A percentile compares a stretch with the other conserved stretches of the same genome.
Conservation (phyloP, 106 monocot genomes). For the Phalaenopsis aphrodite region DNA sequence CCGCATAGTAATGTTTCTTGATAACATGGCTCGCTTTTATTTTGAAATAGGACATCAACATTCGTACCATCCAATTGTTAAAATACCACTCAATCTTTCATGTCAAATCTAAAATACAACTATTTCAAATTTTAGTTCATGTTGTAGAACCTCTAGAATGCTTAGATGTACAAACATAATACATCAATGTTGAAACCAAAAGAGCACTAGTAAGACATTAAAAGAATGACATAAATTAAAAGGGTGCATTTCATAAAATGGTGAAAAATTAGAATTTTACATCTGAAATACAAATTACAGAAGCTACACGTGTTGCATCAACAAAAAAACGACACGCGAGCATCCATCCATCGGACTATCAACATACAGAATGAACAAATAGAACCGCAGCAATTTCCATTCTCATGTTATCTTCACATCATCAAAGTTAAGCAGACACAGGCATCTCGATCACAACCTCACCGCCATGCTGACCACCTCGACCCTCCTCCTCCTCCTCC, state of each 20-base stretch:
- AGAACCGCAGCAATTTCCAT: neutral
- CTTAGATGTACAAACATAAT: no score
- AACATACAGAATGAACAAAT: neutral
- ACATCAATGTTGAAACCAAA: no score
- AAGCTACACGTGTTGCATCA: neutral
- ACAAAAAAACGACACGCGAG: neutral
- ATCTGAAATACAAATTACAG: neutral
- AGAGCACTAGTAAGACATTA: no score
- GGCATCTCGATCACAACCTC: slow-evolving; percentile 66
- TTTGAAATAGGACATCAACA: no score
- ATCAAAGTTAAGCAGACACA: slow-evolving; percentile 38
- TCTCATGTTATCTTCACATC: neutral
- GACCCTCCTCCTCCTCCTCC: slow-evolving; percentile 43
- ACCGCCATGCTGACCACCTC: slow-evolving; percentile 19
- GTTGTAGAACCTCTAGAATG: no score
- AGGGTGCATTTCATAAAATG: neutral
- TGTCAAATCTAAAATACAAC: no score
- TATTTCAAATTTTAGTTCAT: no score
- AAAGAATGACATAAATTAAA: no score
- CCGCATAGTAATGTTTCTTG: no score
- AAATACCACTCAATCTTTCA: no score
- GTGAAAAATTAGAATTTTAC: neutral
- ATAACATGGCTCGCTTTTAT: no score
- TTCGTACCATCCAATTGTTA: no score
- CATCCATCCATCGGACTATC: neutral